Conservation (phyloP, 2,329 filamentous ascomycete genomes). For the Talaromyces pinophilus region DNA sequence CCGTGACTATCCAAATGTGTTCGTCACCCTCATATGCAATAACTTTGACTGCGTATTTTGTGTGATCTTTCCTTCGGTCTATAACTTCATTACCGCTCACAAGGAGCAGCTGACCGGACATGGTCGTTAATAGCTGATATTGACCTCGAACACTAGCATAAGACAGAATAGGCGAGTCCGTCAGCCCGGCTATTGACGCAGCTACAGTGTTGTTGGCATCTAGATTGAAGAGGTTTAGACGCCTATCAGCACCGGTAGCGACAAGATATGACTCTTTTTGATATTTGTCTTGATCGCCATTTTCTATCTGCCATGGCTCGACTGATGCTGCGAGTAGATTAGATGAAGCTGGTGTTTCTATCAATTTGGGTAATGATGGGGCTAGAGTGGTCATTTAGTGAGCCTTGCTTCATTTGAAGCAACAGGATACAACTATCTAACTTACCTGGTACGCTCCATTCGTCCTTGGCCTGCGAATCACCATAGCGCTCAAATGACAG, state of each 20-base stretch:
- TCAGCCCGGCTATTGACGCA: conserved; percentile 33
- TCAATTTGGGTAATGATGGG: conserved; percentile 46
- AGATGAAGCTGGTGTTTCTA: conserved; percentile 50
- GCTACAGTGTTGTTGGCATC: conserved; percentile 26
- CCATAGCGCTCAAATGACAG: conserved; percentile 58
- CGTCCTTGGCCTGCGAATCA: conserved; percentile 37
- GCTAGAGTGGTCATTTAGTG: conserved; percentile 37
- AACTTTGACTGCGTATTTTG: conserved; percentile 61
- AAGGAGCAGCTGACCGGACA: conserved; percentile 60
- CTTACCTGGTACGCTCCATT: conserved; percentile 53
- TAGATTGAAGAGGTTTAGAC: conserved; percentile 49
- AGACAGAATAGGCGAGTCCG: conserved; percentile 55
- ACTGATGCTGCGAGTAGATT: conserved; percentile 57
- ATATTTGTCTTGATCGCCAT: conserved; percentile 21
- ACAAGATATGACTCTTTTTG: conserved; percentile 37
- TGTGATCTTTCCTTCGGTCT: conserved; percentile 57
- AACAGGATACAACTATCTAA: neutral
- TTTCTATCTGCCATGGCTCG: conserved; percentile 36
- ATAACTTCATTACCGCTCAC: conserved; percentile 48
- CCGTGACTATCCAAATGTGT: conserved; percentile 54
- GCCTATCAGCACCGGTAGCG: conserved; percentile 50
- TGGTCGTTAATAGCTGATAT: conserved; percentile 56
- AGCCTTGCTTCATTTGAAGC: neutral
- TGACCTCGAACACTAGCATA: conserved; percentile 45
- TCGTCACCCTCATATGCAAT: conserved; percentile 36